Evolutionary conservation across 1,284 basidiomycete genomes (phyloP), one percentile per base, ranked within the genome.

Genomic region (Cryptococcus floricola): DNA sequence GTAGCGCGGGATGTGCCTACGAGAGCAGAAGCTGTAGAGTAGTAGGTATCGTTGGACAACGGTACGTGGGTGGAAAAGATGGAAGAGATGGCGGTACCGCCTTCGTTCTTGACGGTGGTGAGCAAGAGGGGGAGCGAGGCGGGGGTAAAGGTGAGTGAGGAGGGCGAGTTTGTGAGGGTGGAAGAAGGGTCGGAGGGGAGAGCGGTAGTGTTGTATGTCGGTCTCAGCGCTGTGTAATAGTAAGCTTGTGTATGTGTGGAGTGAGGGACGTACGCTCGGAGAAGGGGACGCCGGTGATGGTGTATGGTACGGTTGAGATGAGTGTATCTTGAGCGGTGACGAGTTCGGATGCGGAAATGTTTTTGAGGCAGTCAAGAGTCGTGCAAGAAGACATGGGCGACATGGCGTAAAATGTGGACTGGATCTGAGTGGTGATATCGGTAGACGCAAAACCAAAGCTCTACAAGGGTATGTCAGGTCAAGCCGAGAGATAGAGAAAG

Each of bases 81-180:
- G n/a, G 67, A 23, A 19, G 85, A 86, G 60, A 88, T 84, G 16
- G 83, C 78, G 12, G 76, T 71, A 0, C 80, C 87, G 2, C 84
- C 87, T 66, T 92, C 89, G 67, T 89, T 78, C 37, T 76, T 70
- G 16, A 87, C 85, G n/a, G 81, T 86, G 1, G 87, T 84, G 42
- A 91, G 69, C 37, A 92, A 75, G 44, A 91, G 64, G 2, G 86
- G 81, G 70, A 67, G 18, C 83, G 84, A 19, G 73, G 85, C 84
- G 0, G 82, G 70, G 4, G 78, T 74, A 2, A 82, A 81, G 7
- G 81, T 80, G 65, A 87, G 84, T 16, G 86, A 77, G 9, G 84
- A 79, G 18, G 80, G 79, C 4, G 81, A 83, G 62, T 86, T 81
- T 59, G 87, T 78, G 14, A 87, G 82, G 0, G 83, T 82, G 10